Evolutionary conservation across 495 filamentous ascomycete genomes (phyloP), one percentile per base, ranked within the genome.

Genomic region (Aspergillus sclerotioniger): DNA sequence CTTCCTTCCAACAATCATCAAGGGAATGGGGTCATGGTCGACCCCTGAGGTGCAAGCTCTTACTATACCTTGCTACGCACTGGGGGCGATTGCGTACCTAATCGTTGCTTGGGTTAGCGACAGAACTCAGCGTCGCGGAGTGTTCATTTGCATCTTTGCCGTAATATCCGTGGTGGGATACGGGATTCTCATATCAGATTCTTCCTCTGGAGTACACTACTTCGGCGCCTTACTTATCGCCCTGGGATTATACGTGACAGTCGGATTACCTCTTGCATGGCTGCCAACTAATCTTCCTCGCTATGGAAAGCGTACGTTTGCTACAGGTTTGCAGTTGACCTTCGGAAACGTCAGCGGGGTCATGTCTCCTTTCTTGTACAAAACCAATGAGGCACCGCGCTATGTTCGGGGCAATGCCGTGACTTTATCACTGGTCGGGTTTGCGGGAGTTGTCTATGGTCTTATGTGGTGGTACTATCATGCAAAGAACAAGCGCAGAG

Each of bases 1-100:
- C 1, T 92, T 92, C 63, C 74, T 91, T 3, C 89, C 89, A 0
- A 92, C 87, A 20, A 91, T 92, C 61, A 90, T 92, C 71, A 72
- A 82, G 28, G 84, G 79, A 10, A 80, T 90, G 54, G 85, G 86
- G 2, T 64, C 73, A 15, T 90, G 86, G 81, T 75, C 81, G 0
- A 72, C 73, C 0, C 79, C 87, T 0, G 70, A 88, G 55, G 77
- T 88, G 16, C 89, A 92, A 69, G 80, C 87, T 21, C 80, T 91
- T n/a, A 91, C 88, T 0, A 88, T 92, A 43, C 89, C 89, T 4
- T 88, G 86, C 67, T 92, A 91, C 62, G 80, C 80, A 41, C 66
- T 90, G 9, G 89, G 88, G 0, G 87, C 86, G 0, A 74, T 86
- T 31, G 80, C 78, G 0, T 91, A 89, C 59, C 78, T 91, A 64